phyloP scores from a whole-genome alignment of 208 protist species.

The Acanthamoeba triangularis region DNA sequence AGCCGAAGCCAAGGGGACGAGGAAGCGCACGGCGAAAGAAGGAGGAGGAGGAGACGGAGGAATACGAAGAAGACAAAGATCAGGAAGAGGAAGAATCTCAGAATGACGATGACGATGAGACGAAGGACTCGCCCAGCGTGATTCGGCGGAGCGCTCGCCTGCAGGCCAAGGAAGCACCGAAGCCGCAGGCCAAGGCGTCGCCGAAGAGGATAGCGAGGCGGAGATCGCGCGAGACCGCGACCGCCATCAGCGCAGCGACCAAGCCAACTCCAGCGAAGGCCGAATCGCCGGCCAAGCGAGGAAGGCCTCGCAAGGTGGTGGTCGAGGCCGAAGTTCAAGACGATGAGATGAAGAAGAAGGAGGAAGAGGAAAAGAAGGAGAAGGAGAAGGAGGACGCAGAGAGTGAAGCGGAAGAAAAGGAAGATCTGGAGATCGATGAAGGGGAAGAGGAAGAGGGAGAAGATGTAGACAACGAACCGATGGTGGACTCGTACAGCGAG shows the following conservation, averaged over 20 bases:
- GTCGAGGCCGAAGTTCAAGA: neutral
- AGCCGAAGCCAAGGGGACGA: neutral
- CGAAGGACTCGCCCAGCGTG: neutral
- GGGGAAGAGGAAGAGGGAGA: neutral
- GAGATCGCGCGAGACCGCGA: neutral
- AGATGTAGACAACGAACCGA: neutral
- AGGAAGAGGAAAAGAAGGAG: no score
- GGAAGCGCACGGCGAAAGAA: neutral
- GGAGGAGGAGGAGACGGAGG: neutral
- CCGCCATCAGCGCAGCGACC: neutral
- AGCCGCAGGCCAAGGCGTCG: no score
- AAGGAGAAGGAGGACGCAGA: neutral
- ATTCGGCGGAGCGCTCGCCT: neutral
- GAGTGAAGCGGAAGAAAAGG: neutral
- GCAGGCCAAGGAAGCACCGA: neutral
- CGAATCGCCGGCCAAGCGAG: neutral
- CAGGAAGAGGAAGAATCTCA: neutral
- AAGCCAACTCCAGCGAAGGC: neutral
- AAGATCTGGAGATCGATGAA: neutral
- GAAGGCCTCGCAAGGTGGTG: neutral
- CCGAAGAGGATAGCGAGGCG: neutral
- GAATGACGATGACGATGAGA: neutral
- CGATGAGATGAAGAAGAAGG: neutral
- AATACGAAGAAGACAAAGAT: neutral
- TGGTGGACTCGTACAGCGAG: neutral